A percentile compares a stretch with the other conserved stretches of the same genome.
Conservation (phyloP, 306 rosid genomes). For the Malus fusca region DNA sequence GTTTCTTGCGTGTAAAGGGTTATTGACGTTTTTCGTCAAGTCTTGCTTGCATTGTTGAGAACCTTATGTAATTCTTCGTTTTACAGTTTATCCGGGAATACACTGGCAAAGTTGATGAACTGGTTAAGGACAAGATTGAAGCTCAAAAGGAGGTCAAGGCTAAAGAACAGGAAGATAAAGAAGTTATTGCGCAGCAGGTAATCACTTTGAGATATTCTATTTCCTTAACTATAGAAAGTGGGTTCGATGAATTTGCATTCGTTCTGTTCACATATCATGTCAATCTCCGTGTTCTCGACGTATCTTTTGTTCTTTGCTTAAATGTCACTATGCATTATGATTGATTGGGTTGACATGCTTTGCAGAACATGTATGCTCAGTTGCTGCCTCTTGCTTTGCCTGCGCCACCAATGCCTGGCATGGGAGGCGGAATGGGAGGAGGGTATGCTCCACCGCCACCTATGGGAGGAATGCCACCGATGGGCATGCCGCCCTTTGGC, state of each 20-base stretch:
- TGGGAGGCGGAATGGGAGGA: conserved; percentile 48
- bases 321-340: neutral
- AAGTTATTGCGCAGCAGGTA: conserved; percentile 90
- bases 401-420: conserved; percentile 92
- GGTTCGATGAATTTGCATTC: neutral
- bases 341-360: conserved; percentile 3
- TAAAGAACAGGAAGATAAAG: conserved; percentile 86
- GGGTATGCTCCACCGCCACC: conserved; percentile 69
- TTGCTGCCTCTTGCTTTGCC: conserved; percentile 96
- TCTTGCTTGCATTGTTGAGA: neutral
- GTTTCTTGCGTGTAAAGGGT: neutral
- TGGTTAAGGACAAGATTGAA: conserved; percentile 84
- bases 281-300: neutral
- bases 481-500: conserved; percentile 77
- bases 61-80: neutral
- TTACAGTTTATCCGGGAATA: conserved; percentile 89
- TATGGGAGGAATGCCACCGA: conserved; percentile 95
- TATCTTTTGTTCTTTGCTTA: neutral
- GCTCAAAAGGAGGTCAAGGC: conserved; percentile 60
- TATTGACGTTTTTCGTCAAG: neutral
- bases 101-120: conserved; percentile 93
- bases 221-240: neutral
- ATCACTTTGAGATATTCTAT: neutral
- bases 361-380: conserved; percentile 98
- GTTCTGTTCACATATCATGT: too few relatives aligned